phyloP scores from a whole-genome alignment of 2,329 filamentous ascomycete genomes.

The Xylariaceae sp. region DNA sequence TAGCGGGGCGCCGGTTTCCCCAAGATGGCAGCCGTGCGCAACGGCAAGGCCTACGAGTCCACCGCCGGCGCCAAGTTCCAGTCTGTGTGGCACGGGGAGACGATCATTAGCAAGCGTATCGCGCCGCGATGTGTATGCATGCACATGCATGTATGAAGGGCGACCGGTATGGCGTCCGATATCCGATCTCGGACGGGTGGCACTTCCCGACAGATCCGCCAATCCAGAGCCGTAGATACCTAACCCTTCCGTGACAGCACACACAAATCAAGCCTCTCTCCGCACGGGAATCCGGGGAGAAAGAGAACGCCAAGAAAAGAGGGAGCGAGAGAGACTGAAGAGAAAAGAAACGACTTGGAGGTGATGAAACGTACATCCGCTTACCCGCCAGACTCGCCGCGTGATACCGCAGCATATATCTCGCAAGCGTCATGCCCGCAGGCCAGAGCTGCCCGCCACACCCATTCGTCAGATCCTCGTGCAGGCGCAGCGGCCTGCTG shows the following conservation, averaged over 20 bases:
- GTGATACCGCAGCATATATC: slow-evolving; percentile 77
- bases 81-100: slow-evolving; percentile 56
- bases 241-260: not conserved
- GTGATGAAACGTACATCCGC: slow-evolving; percentile 60
- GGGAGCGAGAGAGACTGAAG: not conserved
- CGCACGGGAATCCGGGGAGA: not conserved
- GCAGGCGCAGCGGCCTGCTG: slow-evolving; percentile 63
- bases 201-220: not conserved
- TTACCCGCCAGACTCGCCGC: slow-evolving; percentile 58
- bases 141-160: not conserved
- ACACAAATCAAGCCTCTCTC: too few species aligned
- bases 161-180: not conserved
- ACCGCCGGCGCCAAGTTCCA: slow-evolving; percentile 89
- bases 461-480: slow-evolving; percentile 80
- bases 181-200: not conserved
- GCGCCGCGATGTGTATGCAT: not conserved
- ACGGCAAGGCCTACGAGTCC: slow-evolving; percentile 73
- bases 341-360: not conserved
- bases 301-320: not conserved
- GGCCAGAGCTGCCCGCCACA: slow-evolving; percentile 96
- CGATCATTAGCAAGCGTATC: too few species aligned
- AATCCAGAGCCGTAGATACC: too few species aligned
- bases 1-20: slow-evolving; percentile 45
- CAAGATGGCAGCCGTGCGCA: slow-evolving; percentile 52
- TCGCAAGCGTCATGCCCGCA: slow-evolving; percentile 81